Base-by-base conservation (phyloP, 2,329 filamentous ascomycete genomes). In the Penicillium thymicola region DNA sequence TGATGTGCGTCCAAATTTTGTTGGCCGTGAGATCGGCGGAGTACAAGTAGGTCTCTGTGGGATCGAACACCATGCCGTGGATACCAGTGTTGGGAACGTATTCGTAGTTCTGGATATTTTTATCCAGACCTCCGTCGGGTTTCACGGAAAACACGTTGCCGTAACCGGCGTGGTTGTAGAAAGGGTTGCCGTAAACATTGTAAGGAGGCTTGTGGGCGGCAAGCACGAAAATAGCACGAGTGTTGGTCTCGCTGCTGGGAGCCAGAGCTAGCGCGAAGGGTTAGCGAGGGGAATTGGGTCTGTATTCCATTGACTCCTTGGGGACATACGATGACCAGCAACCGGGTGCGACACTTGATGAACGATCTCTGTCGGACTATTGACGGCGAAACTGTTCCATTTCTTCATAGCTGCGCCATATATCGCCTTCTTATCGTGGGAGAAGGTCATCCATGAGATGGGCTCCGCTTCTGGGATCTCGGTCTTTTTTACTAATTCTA, bases 331-430 rank as follows among this genome's bases (percentile, higher is more conserved):
- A 70, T 95, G 83, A 64, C 89, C 88, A 43, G 84, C 85, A 73
- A 96, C 88, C 2, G 88, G 82, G 73, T 91, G 86, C 14, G 90
- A 90, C 43, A 81, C 81, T 72, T 88, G 83, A 65, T 94, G 90
- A 45, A 85, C 76, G 62, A 96, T 94, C 48, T 90, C 85, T 2
- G 85, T 87, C 3, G 90, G 89, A 64, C 84, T 87, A 66, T 87
- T 84, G 67, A 95, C 88, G 44, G 85, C 79, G 73, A 90, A 93
- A 72, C 88, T 92, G 48, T 88, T 88, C 90, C 90, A 96, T 73
- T 92, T 93, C 81, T 96, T 96, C 90, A 94, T 94, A 59, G 90
- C 89, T 4, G 91, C 87, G 67, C 91, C 91, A 73, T 96, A 96
- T 59, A 96, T 87, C 72, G 89, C 88, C 75, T 91, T 93, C 69